Evolutionary conservation across 805 yeast species (phyloP), one percentile per base, ranked within the genome.

Genomic region (Candida chilensis): DNA sequence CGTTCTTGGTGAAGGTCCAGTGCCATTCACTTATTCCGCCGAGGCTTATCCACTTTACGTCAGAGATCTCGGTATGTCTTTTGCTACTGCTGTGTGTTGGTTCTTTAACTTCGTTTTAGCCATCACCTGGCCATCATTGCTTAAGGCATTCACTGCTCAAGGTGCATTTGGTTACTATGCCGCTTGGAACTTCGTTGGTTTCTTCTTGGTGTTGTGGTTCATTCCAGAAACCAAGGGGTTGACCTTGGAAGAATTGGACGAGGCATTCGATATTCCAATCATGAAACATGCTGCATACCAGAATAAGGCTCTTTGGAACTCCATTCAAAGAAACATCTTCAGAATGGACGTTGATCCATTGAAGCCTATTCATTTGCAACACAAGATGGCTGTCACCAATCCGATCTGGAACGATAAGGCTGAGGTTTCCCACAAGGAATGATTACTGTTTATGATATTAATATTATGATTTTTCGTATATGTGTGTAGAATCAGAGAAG

Each of bases 81-180:
- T 49, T 31, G 67, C 67, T 9, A 58, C 67, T 24, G 60, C 67
- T 15, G 59, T 65, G 1, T 59, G 66, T 44, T 61, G 68, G 68
- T 59, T 60, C 41, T 61, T 61, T 46, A 61, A 61, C 42, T 61
- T 61, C 35, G 51, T 61, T 26, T 51, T 61, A 37, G 64, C 67
- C 3, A 60, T 61, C 35, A 51, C 66, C 3, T 62, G 67, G 67
- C 67, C 67, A 16, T 44, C 54, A 31, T 44, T 62, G 42, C 39
- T 39, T 33, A 51, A 42, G 27, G 55, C 64, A 1, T 58, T 60
- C 44, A 53, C 50, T 22, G 44, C 57, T 2, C 54, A 56, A 26
- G 68, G 68, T 42, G 65, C 68, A 3, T 61, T 60, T 33, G 60
- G 66, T 5, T 61, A 47, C 44, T 61, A 61, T 33, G 68, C 67